Percentiles rank a stretch among this genome's conserved stretches.
phyloP scores from a whole-genome alignment of 345 rosid species.

The Tarenaya hassleriana region DNA sequence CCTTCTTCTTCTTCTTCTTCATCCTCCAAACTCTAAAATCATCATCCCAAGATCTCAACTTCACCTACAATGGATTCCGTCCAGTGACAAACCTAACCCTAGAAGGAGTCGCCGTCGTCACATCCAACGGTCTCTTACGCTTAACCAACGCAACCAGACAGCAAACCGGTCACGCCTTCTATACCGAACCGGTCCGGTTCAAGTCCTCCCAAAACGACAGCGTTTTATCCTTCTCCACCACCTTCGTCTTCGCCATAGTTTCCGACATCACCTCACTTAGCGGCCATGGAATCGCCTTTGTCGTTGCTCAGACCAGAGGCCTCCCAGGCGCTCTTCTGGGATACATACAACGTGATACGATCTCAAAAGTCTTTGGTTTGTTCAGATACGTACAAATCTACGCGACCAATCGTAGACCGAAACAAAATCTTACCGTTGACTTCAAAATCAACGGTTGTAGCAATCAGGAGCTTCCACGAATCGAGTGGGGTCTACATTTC shows the following conservation, averaged over 20 bases:
- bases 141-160: slow-evolving; percentile 39
- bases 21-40: neutral
- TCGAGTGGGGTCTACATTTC: no score
- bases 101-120: slow-evolving; percentile 40
- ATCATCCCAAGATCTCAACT: slow-evolving; percentile 14
- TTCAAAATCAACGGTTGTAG: slow-evolving; percentile 16
- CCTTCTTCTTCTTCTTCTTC: slow-evolving; percentile 4
- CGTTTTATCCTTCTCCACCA: slow-evolving; percentile 45
- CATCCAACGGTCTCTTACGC: slow-evolving; percentile 39
- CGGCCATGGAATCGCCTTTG: slow-evolving; percentile 41
- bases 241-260: slow-evolving; percentile 47
- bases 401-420: no score
- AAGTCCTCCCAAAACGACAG: slow-evolving; percentile 35
- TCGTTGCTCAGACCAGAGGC: slow-evolving; percentile 32
- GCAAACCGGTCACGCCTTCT: slow-evolving; percentile 57
- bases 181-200: slow-evolving; percentile 41
- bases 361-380: no score
- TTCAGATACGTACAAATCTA: no score
- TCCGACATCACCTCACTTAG: slow-evolving; percentile 11
- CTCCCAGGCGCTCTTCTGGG: slow-evolving; percentile 29
- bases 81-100: slow-evolving; percentile 30
- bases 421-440: no score
- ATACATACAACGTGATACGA: no score
- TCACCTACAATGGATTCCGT: slow-evolving; percentile 23
- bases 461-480: no score